These are phyloP conservation scores for Rhododendron ovatum DNA, from an alignment of 148 eudicot genomes.

Conservation along the genomic window DNA sequence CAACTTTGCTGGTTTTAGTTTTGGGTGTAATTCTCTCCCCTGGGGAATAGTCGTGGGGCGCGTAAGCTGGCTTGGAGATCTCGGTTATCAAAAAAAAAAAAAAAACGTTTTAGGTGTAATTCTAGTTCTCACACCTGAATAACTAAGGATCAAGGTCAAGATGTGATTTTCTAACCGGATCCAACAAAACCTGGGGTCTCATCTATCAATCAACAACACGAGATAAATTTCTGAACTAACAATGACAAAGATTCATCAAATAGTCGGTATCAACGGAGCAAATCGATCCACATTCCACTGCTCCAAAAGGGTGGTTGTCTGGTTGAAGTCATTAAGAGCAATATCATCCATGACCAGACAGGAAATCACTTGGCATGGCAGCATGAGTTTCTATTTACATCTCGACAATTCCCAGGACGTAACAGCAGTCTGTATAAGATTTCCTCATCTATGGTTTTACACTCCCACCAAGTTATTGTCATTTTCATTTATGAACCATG, in stretches of 20 bases:
- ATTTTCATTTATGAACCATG: neutral
- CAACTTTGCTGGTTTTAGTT: neutral
- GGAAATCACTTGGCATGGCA: neutral
- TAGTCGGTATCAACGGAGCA: neutral
- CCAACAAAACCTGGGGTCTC: neutral
- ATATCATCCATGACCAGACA: neutral
- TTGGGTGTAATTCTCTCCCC: neutral
- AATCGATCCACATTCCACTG: neutral
- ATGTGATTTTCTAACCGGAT: neutral
- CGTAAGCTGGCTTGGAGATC: too few relatives aligned
- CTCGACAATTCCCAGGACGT: neutral
- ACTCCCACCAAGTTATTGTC: conserved; percentile 2
- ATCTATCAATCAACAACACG: neutral
- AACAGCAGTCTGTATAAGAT: neutral
- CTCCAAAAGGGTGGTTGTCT: neutral
- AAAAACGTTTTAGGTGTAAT: neutral
- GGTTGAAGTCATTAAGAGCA: neutral
- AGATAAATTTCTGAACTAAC: neutral
- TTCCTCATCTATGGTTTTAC: neutral
- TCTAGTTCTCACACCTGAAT: neutral
- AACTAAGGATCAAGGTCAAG: neutral
- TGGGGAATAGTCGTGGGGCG: too few relatives aligned
- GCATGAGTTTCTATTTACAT: neutral
- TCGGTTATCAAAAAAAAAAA: too few relatives aligned
- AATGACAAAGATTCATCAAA: neutral